phyloP scores from a whole-genome alignment of 2,329 filamentous ascomycete species.

The Pseudogymnoascus sp. region DNA sequence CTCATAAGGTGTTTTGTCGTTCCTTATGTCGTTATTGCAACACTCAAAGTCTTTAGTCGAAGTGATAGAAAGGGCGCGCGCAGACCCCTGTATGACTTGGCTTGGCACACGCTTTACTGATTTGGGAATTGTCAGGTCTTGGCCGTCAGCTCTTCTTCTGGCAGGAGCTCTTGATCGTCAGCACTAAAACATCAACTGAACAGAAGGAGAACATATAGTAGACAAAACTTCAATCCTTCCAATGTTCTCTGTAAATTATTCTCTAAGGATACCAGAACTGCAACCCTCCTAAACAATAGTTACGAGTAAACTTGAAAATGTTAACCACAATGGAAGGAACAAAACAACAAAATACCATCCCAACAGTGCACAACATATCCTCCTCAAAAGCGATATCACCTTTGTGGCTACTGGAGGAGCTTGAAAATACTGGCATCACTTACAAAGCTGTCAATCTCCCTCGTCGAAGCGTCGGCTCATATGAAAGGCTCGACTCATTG shows the following conservation, averaged over 20 bases:
- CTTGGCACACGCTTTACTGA: neutral
- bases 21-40: neutral
- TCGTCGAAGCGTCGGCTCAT: slow-evolving; percentile 16
- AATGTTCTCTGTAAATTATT: neutral
- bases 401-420: slow-evolving; percentile 26
- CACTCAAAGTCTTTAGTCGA: neutral
- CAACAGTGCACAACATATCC: slow-evolving; percentile 23
- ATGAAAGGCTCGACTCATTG: slow-evolving; percentile 19
- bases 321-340: neutral
- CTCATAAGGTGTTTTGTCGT: neutral
- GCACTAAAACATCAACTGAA: neutral
- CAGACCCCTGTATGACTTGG: neutral
- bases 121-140: neutral
- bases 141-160: neutral
- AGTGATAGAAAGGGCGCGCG: neutral
- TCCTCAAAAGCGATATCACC: slow-evolving; percentile 21
- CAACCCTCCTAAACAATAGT: neutral
- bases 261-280: neutral
- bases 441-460: slow-evolving; percentile 23
- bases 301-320: too few relatives aligned
- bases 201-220: neutral
- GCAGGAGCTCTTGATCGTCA: slow-evolving; percentile 3
- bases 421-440: slow-evolving; percentile 17
- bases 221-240: neutral
- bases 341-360: slow-evolving; percentile 16